Base-by-base conservation (phyloP, 805 yeast genomes). In the Metschnikowia hibisci region DNA sequence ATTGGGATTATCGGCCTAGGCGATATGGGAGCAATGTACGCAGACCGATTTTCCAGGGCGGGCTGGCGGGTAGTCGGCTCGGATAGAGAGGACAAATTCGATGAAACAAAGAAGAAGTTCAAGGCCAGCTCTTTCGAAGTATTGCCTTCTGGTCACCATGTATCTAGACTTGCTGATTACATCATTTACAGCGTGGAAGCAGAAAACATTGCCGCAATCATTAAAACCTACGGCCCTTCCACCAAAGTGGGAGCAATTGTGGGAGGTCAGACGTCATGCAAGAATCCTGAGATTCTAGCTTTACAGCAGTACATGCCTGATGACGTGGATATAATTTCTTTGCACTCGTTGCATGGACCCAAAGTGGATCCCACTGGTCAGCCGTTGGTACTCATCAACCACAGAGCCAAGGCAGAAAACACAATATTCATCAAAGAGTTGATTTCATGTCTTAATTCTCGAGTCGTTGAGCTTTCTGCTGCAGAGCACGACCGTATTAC, bases 211-310 rank as follows among this genome's bases (percentile, higher is more conserved):
- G 80, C 71, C 36, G 73, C 74, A 44, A 87, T 93, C 30, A 95
- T 89, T 4, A 58, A 77, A 4, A 34, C 66, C 30, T 91, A 91
- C 63, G 97, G 96, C 0, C 91, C 96, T 0, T 84, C 91, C 0
- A 81, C 96, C 4, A 91, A 91, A 59, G 65, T 81, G 3, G 95
- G 95, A 2, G 84, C 95, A 3, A 79, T 90, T 32, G 96, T 93
- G 4, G 99, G 98, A n/a, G 99, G 99, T 6, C 99, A 93, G 64
- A 90, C 99, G 0, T 86, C 96, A 8, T 91, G 98, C 65, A 93
- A 93, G 58, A 82, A 78, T 20, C 95, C 95, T 0, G 99, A 93
- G 59, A 84, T 93, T 22, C 72, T 65, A 12, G 96, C 97, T 0
- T 87, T 93, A 60, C 96, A 89, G 54, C 68, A 71, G 34, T 66